phyloP scores from a whole-genome alignment of 768 basidiomycete species.

The Termitomyces sp. region DNA sequence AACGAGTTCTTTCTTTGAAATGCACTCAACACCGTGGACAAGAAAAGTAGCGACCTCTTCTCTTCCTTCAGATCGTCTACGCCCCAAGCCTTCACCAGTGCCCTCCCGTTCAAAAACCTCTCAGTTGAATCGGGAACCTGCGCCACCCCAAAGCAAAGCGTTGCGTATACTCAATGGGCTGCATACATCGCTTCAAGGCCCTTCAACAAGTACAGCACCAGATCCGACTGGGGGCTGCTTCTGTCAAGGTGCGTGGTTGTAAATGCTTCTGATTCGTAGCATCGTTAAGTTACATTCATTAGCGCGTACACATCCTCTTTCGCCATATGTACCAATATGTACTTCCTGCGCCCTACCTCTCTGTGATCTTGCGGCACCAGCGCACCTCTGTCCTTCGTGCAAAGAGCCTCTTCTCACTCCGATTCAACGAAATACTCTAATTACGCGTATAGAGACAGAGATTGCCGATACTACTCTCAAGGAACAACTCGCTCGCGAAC shows the following conservation, averaged over 20 bases:
- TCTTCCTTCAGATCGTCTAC: slow-evolving; percentile 53
- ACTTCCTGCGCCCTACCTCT: slow-evolving; percentile 56
- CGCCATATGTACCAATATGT: slow-evolving; percentile 52
- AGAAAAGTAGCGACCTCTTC: slow-evolving; percentile 32
- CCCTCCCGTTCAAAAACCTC: slow-evolving; percentile 28
- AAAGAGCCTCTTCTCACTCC: slow-evolving; percentile 29
- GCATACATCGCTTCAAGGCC: slow-evolving; percentile 30
- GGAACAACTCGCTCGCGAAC: slow-evolving; percentile 47
- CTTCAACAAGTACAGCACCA: slow-evolving; percentile 22
- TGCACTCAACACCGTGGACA: slow-evolving; percentile 41
- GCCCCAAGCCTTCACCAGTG: slow-evolving; percentile 21
- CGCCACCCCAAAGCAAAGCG: slow-evolving; percentile 40
- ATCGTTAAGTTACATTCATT: neutral
- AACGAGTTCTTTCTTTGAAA: slow-evolving; percentile 8
- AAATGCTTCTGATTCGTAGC: neutral
- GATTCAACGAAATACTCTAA: slow-evolving; percentile 28
- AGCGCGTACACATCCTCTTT: slow-evolving; percentile 60
- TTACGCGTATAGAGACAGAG: slow-evolving; percentile 38
- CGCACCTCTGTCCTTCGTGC: slow-evolving; percentile 54
- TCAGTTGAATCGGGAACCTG: slow-evolving; percentile 21
- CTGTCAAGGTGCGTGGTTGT: slow-evolving; percentile 47
- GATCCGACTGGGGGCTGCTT: slow-evolving; percentile 68
- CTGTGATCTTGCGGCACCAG: slow-evolving; percentile 51
- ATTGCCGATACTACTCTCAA: slow-evolving; percentile 36
- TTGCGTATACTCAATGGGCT: slow-evolving; percentile 45